Evolutionary conservation across 352 stramenopile genomes (phyloP).

Genomic region (Pythium vanterpoolii): DNA sequence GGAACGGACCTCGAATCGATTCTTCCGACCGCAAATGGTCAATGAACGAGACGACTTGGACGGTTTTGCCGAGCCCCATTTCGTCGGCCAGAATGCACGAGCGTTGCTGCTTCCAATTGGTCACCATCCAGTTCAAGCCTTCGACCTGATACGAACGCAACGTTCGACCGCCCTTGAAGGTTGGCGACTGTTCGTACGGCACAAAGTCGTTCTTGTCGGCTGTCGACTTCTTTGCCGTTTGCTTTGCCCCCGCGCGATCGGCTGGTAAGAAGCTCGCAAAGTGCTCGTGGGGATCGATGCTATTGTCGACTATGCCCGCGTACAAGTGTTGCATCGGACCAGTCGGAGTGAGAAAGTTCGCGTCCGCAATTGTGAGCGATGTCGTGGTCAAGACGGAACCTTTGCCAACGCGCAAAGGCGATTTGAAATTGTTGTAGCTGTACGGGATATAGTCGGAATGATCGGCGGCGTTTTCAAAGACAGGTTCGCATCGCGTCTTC

Average conservation of each 20-base stretch:
- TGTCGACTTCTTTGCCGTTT: slow-evolving; percentile 8
- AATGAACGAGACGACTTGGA: slow-evolving; percentile 94
- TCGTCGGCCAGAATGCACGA: slow-evolving; percentile 90
- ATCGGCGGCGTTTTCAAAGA: slow-evolving; percentile 35
- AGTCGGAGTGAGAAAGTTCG: slow-evolving; percentile 71
- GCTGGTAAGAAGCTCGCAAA: slow-evolving; percentile 83
- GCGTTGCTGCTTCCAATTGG: slow-evolving; percentile 82
- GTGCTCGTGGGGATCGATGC: slow-evolving; percentile 86
- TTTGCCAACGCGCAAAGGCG: slow-evolving; percentile 55
- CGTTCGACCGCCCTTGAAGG: slow-evolving; percentile 82
- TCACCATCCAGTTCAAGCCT: slow-evolving; percentile 89
- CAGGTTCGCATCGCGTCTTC: slow-evolving; percentile 31
- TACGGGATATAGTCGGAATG: slow-evolving; percentile 60
- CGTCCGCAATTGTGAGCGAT: slow-evolving; percentile 26
- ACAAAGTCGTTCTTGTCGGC: slow-evolving; percentile 67
- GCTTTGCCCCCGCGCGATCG: slow-evolving; percentile 21
- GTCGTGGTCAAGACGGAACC: slow-evolving; percentile 12
- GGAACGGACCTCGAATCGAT: slow-evolving; percentile 75
- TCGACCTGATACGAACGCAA: slow-evolving; percentile 84
- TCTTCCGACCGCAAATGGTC: slow-evolving; percentile 84
- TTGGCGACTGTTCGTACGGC: slow-evolving; percentile 88
- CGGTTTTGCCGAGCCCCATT: slow-evolving; percentile 94
- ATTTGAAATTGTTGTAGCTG: slow-evolving; percentile 68
- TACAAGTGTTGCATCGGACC: slow-evolving; percentile 88
- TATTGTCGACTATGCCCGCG: slow-evolving; percentile 86